Evolutionary conservation across 805 yeast species (phyloP), one percentile per base, ranked within the genome.

Genomic region (Kregervanrija pseudodelftensis): DNA sequence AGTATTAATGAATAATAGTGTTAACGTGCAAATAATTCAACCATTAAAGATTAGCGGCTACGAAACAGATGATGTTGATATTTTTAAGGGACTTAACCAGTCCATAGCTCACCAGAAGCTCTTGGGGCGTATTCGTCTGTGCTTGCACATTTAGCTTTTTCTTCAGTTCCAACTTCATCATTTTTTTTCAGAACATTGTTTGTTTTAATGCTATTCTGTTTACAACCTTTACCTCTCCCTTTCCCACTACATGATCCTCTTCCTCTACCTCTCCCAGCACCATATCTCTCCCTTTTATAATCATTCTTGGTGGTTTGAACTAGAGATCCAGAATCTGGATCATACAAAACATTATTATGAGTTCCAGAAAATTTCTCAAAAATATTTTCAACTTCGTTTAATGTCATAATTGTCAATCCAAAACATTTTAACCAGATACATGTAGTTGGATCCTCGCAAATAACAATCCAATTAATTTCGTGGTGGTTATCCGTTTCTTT

Each of bases 361-460:
- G 7, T 17, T 12, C 42, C 40, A 12, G 37, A 30, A 14, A 30
- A 39, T 14, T 37, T 50, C 63, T 70, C 45, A 64, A 66, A 39
- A 60, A 57, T 39, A 1, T 65, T 60, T 48, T 77, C 79, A 1
- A 78, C 78, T 51, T 76, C 76, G 45, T 70, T 70, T 46, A 80
- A 62, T 52, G 72, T 66, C 60, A 78, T 50, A 51, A 80, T 71
- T 40, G 69, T 67, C 52, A 83, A 58, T n/a, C 79, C 73, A 54
- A 68, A 70, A 59, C 84, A 64, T 48, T 63, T 60, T 40, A 76
- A 66, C 87, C 85, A 73, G 37, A 73, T 68, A 45, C 65, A 63
- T 12, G 79, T 71, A 3, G 70, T 66, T 2, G 70, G 56, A 52
- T 81, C 86, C 57, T 83, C 91, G 5, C 86, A 74, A 5, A 82